Percentiles rank a stretch among this genome's conserved stretches.
Evolutionary conservation across 257 asterid genomes (phyloP).

Genomic region (Solanum tacnaense): DNA sequence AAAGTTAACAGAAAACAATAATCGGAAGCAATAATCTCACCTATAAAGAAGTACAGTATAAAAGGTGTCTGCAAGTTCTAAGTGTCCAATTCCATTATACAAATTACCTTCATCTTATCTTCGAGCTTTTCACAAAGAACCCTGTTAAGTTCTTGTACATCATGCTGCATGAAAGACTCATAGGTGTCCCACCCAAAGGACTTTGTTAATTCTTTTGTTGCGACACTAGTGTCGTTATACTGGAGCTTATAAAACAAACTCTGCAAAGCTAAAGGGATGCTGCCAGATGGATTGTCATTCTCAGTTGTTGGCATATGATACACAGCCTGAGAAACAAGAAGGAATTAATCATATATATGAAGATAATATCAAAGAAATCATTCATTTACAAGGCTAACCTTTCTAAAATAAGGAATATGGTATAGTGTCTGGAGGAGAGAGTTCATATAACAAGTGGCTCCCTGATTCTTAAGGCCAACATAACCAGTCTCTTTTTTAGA

Average conservation of each 20-base stretch:
- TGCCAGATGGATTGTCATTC: slow-evolving; percentile 69
- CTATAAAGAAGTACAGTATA: neutral
- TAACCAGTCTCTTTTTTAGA: slow-evolving; percentile 62
- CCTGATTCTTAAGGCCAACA: slow-evolving; percentile 13
- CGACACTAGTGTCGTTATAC: slow-evolving; percentile 68
- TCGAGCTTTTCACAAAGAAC: slow-evolving; percentile 83
- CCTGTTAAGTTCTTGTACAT: slow-evolving; percentile 80
- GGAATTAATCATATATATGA: neutral
- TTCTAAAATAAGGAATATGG: slow-evolving; percentile 14
- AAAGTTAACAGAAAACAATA: neutral
- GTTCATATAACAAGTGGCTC: slow-evolving; percentile 14
- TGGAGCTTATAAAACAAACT: slow-evolving; percentile 81
- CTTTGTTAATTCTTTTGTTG: slow-evolving; percentile 80
- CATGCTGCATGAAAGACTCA: slow-evolving; percentile 85
- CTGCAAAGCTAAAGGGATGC: slow-evolving; percentile 82
- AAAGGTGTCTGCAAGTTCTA: neutral
- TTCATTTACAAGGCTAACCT: neutral
- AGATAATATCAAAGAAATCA: neutral
- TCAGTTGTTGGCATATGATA: slow-evolving; percentile 90
- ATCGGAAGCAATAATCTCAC: neutral
- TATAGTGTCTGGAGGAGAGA: slow-evolving; percentile 9
- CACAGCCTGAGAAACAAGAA: slow-evolving; percentile 48
- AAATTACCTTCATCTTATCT: slow-evolving; percentile 75
- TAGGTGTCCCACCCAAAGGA: slow-evolving; percentile 85
- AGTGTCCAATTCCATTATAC: neutral